Evolutionary conservation across 352 stramenopile genomes (phyloP), one percentile per base, ranked within the genome.

Genomic region (Globisporangium iwayamae): DNA sequence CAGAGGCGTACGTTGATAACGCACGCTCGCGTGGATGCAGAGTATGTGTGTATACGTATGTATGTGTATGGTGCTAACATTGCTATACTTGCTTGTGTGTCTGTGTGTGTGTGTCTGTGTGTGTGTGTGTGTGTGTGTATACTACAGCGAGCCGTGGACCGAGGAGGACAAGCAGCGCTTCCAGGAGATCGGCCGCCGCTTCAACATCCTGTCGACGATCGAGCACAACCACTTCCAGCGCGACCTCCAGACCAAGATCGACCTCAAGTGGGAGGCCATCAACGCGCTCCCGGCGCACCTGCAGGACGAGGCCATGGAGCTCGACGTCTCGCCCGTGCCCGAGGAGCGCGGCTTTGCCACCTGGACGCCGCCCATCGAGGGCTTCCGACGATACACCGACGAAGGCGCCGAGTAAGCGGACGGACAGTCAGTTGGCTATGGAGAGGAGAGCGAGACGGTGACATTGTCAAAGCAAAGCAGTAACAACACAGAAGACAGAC

Each of bases 221-320:
- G 76, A 78, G 75, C 87, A 96, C 82, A 96, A 96, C 76, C 79
- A 93, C 75, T 69, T 89, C 39, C 94, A 94, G 85, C 81, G 84
- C 57, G 86, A 96, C 74, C 54, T 97, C 70, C 89, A 94, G 73
- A 95, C 79, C 63, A 97, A 97, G 80, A 95, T 97, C 68, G 88
- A 96, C 71, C 76, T 97, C 46, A 96, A 96, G 73, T 95, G 88
- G 86, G 87, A 87, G 30, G 89, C 89, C 28, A 97, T 96, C 73
- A 94, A 94, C 63, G 83, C 87, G 56, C 73, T 97, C 45, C 89
- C 87, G 13, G 74, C 62, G 18, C 78, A 95, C 54, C 65, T 96
- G 59, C 87, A 95, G 73, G 71, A 73, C 7, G 89, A 96, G 62
- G 89, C 89, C 30, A 54, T 94, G 34, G 79, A 94, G 55, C 62